phyloP scores from a whole-genome alignment of 306 rosid species.

The Castanea sativa region DNA sequence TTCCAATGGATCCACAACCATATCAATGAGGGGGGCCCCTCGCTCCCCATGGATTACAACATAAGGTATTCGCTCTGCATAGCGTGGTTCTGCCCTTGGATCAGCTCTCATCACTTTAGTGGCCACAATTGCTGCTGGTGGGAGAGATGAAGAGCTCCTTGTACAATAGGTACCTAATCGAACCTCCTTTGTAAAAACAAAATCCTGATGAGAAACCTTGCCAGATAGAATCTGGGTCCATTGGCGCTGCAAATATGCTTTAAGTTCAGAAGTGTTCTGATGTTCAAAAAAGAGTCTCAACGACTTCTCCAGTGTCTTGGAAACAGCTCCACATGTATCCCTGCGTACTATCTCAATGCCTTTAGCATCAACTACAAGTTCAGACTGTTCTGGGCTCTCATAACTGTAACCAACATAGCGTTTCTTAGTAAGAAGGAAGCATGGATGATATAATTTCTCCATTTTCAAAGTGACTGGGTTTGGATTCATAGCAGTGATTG shows the following conservation, averaged over 20 bases:
- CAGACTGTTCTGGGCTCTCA: slow-evolving; percentile 67
- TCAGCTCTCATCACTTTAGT: slow-evolving; percentile 81
- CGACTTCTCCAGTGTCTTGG: slow-evolving; percentile 86
- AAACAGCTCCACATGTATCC: slow-evolving; percentile 90
- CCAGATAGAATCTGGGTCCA: slow-evolving; percentile 89
- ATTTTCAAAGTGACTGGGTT: slow-evolving; percentile 84
- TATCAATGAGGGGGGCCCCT: slow-evolving; percentile 83
- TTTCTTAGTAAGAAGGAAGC: slow-evolving; percentile 93
- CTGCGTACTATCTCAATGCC: slow-evolving; percentile 97
- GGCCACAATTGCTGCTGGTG: slow-evolving; percentile 97
- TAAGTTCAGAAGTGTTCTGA: slow-evolving; percentile 68
- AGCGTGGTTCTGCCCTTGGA: slow-evolving; percentile 93
- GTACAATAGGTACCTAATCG: slow-evolving; percentile 77
- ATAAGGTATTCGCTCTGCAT: slow-evolving; percentile 83
- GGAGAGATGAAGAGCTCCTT: slow-evolving; percentile 70
- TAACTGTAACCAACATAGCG: slow-evolving; percentile 97
- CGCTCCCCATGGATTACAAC: slow-evolving; percentile 92
- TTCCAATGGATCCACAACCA: slow-evolving; percentile 92
- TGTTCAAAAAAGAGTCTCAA: slow-evolving; percentile 79
- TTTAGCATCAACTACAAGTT: slow-evolving; percentile 90
- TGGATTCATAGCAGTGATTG: slow-evolving; percentile 88
- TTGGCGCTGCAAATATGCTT: slow-evolving; percentile 72
- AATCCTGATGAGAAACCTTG: slow-evolving; percentile 74
- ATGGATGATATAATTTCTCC: slow-evolving; percentile 91
- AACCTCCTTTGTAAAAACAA: slow-evolving; percentile 95